These are phyloP conservation scores for Elaeis oleifera DNA, from an alignment of 202 grass and related monocot genomes.

Conservation along the genomic window DNA sequence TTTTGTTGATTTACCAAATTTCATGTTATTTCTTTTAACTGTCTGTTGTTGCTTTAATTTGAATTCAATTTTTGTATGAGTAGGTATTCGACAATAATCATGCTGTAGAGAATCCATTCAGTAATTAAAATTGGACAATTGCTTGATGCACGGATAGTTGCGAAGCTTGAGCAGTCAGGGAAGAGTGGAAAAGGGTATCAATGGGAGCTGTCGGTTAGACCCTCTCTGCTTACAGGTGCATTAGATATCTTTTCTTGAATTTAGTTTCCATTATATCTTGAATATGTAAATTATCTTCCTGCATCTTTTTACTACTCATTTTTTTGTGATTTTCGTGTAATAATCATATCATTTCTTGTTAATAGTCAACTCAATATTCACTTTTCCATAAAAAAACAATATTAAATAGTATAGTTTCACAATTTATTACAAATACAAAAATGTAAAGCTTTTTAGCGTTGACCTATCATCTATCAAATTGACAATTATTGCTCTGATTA, in stretches of 20 bases:
- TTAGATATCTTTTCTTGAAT: slow-evolving; percentile 10
- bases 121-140: slow-evolving; percentile 57
- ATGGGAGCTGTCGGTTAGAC: slow-evolving; percentile 86
- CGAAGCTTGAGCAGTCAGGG: slow-evolving; percentile 40
- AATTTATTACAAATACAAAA: too few relatives aligned
- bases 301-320: neutral
- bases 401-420: too few relatives aligned
- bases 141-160: slow-evolving; percentile 59
- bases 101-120: slow-evolving; percentile 55
- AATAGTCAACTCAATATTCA: neutral
- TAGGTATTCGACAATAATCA: slow-evolving; percentile 60
- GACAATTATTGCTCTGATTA: too few relatives aligned
- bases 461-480: too few relatives aligned
- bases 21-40: slow-evolving; percentile 16
- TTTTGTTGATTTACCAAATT: slow-evolving; percentile 8
- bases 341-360: too few relatives aligned
- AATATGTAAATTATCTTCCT: neutral
- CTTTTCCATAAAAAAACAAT: neutral
- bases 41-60: slow-evolving; percentile 22
- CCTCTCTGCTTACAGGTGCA: slow-evolving; percentile 57
- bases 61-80: neutral
- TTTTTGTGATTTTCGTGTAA: too few relatives aligned
- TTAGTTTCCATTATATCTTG: neutral
- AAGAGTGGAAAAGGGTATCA: slow-evolving; percentile 47
- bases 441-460: too few relatives aligned